A percentile compares a stretch with the other conserved stretches of the same genome.
Conservation (phyloP, 1,139 yeast species). For the Yamadazyma sp. region DNA sequence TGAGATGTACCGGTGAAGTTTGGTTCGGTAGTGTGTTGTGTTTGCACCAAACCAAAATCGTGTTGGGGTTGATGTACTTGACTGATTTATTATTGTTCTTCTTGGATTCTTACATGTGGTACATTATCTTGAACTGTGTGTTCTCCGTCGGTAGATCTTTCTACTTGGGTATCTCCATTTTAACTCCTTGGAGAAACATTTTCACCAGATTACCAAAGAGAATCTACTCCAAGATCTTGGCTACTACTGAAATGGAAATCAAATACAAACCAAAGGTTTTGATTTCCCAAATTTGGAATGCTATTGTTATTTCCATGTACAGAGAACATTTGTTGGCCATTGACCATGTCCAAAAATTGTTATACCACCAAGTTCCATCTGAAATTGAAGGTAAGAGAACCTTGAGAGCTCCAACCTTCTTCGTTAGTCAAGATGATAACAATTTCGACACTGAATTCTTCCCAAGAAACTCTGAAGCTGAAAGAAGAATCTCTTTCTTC, state of each 20-base stretch:
- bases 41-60: slow-evolving; percentile 81
- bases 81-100: slow-evolving; percentile 94
- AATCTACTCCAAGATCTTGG: slow-evolving; percentile 94
- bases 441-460: slow-evolving; percentile 92
- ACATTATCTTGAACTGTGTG: slow-evolving; percentile 89
- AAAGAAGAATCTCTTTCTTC: slow-evolving; percentile 97
- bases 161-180: slow-evolving; percentile 95
- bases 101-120: slow-evolving; percentile 99
- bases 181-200: slow-evolving; percentile 99
- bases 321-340: slow-evolving; percentile 96
- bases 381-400: slow-evolving; percentile 98
- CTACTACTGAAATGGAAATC: slow-evolving; percentile 98
- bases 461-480: slow-evolving; percentile 97
- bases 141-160: slow-evolving; percentile 97
- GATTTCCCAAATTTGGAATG: slow-evolving; percentile 98
- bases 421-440: slow-evolving; percentile 96
- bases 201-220: slow-evolving; percentile 97
- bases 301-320: slow-evolving; percentile 96
- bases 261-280: slow-evolving; percentile 98
- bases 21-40: slow-evolving; percentile 82
- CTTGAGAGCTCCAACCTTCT: slow-evolving; percentile 97
- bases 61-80: slow-evolving; percentile 86
- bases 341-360: slow-evolving; percentile 95
- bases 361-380: slow-evolving; percentile 97
- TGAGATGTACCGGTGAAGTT: slow-evolving; percentile 75